Conservation (phyloP, 1,284 basidiomycete genomes). For the Trichosporon sp. region DNA sequence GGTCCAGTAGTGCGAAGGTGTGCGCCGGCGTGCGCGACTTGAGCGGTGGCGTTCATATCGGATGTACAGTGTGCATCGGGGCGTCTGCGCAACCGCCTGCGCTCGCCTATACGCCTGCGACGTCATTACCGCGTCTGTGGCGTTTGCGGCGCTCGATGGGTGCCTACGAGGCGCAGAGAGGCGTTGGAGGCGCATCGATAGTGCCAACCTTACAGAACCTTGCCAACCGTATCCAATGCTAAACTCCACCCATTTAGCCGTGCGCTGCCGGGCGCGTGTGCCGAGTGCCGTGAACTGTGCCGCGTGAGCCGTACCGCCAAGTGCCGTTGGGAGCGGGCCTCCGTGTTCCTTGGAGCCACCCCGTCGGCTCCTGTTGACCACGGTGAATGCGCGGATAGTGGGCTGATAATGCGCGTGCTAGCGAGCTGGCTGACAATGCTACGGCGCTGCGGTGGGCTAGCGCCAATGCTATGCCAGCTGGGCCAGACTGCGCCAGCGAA, state of each 20-base stretch:
- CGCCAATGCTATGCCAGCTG: background rate
- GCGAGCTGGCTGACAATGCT: background rate
- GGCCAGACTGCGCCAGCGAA: background rate
- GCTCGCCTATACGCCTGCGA: background rate
- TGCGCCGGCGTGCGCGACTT: background rate
- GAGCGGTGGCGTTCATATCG: constrained; percentile 10
- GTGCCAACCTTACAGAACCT: background rate
- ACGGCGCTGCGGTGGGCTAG: background rate
- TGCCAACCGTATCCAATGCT: too few species aligned
- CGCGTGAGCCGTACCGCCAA: background rate
- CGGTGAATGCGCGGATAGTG: constrained; percentile 9
- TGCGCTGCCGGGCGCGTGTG: background rate
- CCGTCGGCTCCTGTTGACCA: background rate
- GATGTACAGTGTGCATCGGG: background rate
- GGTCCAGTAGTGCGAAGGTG: background rate
- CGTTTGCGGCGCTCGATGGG: background rate
- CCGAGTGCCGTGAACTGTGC: too few species aligned
- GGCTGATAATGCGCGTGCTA: constrained; percentile 1
- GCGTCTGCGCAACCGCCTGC: background rate
- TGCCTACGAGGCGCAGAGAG: too few species aligned
- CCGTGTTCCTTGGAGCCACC: background rate
- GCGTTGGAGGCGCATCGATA: background rate
- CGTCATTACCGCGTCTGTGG: constrained; percentile 5
- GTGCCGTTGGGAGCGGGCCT: background rate
- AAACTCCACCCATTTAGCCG: background rate